These are phyloP conservation scores for Elsinoe fawcettii DNA, from an alignment of 2,329 filamentous ascomycete genomes.

Conservation along the genomic window DNA sequence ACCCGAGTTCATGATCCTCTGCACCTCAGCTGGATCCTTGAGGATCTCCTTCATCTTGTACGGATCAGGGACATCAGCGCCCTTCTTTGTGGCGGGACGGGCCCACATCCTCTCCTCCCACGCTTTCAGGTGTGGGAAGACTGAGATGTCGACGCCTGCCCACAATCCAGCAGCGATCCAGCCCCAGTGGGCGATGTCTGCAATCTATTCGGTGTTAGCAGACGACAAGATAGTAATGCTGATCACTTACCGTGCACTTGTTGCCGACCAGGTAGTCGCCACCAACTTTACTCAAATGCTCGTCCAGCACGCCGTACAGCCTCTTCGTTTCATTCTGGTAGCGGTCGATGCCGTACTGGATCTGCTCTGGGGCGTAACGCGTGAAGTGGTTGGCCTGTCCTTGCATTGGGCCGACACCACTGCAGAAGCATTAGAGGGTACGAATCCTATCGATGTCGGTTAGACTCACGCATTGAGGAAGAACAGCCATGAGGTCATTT, in stretches of 20 bases:
- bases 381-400: conserved; percentile 76
- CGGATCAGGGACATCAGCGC: conserved; percentile 60
- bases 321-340: conserved; percentile 80
- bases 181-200: conserved; percentile 73
- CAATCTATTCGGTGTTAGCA: conserved; percentile 30
- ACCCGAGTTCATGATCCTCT: conserved; percentile 26
- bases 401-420: conserved; percentile 33
- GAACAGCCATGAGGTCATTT: conserved; percentile 64
- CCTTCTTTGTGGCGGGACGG: conserved; percentile 66
- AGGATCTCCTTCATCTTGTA: conserved; percentile 55
- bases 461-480: conserved; percentile 58
- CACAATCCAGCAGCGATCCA: conserved; percentile 60
- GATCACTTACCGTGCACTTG: conserved; percentile 45
- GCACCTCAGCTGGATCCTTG: conserved; percentile 50
- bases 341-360: conserved; percentile 72
- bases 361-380: conserved; percentile 73
- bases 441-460: not conserved
- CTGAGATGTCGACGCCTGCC: conserved; percentile 59
- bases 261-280: conserved; percentile 53
- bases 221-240: not conserved
- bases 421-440: not conserved
- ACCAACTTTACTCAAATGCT: conserved; percentile 48
- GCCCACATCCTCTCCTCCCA: conserved; percentile 68
- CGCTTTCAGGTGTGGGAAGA: conserved; percentile 67
- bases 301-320: conserved; percentile 70